Conservation (phyloP, 306 rosid genomes). For the Gastrolobium bilobum region DNA sequence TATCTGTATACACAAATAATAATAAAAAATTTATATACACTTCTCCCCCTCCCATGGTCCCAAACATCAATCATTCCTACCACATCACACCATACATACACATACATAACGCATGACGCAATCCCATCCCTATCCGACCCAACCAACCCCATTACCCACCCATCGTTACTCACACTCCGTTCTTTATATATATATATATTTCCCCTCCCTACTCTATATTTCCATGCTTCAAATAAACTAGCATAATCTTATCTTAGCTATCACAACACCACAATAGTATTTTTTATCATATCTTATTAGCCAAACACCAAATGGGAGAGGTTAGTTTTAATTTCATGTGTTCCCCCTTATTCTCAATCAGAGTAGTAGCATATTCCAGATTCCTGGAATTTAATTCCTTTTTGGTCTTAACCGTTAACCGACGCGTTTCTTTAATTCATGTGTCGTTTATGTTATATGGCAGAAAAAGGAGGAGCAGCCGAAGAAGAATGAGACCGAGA, state of each 20-base stretch:
- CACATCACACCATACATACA: slow-evolving; percentile 4
- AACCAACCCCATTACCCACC: slow-evolving; percentile 49
- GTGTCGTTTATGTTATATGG: slow-evolving; percentile 47
- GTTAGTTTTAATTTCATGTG: slow-evolving; percentile 49
- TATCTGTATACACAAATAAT: background rate
- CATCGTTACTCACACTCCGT: slow-evolving; percentile 31
- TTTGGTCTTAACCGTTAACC: slow-evolving; percentile 27
- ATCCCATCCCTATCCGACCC: slow-evolving; percentile 35
- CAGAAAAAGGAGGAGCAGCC: slow-evolving; percentile 68
- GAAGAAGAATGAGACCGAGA: slow-evolving; percentile 62
- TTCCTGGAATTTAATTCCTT: slow-evolving; percentile 6
- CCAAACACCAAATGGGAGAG: slow-evolving; percentile 70
- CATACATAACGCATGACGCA: slow-evolving; percentile 42
- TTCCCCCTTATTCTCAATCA: background rate
- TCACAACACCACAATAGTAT: background rate
- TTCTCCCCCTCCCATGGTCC: background rate
- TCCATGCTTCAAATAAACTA: slow-evolving; percentile 50
- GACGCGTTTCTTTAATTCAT: background rate
- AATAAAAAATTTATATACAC: background rate
- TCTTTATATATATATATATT: slow-evolving; percentile 55
- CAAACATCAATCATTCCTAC: background rate
- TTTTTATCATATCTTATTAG: background rate
- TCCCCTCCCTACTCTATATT: slow-evolving; percentile 28
- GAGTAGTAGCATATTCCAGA: background rate
- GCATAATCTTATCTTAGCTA: slow-evolving; percentile 34